Evolutionary conservation across 345 rosid genomes (phyloP).

Genomic region (Moringa oleifera): DNA sequence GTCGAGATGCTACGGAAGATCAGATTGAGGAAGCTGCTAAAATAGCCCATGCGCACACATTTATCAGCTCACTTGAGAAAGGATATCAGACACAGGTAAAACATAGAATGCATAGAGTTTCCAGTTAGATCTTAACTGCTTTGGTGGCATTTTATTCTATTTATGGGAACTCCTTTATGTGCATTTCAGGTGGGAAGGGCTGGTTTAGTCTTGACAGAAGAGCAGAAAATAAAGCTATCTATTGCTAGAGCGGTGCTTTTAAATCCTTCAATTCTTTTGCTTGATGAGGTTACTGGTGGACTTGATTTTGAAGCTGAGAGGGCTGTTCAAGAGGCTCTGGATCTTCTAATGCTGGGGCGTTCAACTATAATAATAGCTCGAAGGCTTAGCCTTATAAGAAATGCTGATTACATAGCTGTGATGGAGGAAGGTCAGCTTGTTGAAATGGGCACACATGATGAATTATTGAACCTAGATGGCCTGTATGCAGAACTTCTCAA

Average conservation of each 20-base stretch:
- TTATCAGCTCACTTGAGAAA: slow-evolving; percentile 60
- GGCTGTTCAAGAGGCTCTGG: slow-evolving; percentile 67
- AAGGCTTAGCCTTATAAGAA: slow-evolving; percentile 72
- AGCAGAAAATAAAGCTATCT: slow-evolving; percentile 72
- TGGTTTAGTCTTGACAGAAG: slow-evolving; percentile 63
- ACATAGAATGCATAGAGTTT: not conserved
- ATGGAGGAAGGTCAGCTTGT: slow-evolving; percentile 90
- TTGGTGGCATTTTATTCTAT: not conserved
- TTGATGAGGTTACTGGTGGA: slow-evolving; percentile 83
- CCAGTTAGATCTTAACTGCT: not conserved
- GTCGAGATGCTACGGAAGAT: slow-evolving; percentile 55
- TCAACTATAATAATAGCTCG: slow-evolving; percentile 84
- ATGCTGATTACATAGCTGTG: slow-evolving; percentile 86
- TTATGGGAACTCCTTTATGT: slow-evolving; percentile 5
- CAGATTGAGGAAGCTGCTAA: slow-evolving; percentile 86
- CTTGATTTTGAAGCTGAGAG: slow-evolving; percentile 85
- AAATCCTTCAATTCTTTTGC: slow-evolving; percentile 66
- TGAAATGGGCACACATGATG: slow-evolving; percentile 89
- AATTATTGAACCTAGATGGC: slow-evolving; percentile 49
- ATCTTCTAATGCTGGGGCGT: slow-evolving; percentile 80
- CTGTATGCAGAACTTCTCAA: slow-evolving; percentile 78
- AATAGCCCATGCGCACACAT: slow-evolving; percentile 76
- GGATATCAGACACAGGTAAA: slow-evolving; percentile 76
- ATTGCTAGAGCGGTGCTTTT: slow-evolving; percentile 84
- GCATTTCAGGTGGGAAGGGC: slow-evolving; percentile 65